Percentiles rank a stretch among this genome's conserved stretches.
phyloP scores from a whole-genome alignment of 148 eudicot genomes.

The Vaccinium corymbosum region DNA sequence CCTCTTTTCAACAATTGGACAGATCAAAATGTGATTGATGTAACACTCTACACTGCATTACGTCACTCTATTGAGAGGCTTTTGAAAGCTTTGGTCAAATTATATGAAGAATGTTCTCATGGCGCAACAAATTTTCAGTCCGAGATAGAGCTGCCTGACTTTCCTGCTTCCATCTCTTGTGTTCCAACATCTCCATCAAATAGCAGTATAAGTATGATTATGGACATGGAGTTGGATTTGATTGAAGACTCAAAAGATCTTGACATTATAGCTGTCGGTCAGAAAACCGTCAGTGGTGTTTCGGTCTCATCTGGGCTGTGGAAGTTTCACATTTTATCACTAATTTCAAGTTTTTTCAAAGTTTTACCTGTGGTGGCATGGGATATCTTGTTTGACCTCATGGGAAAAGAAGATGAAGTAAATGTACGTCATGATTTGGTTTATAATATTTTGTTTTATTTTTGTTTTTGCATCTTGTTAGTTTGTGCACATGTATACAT shows the following conservation, averaged over 20 bases:
- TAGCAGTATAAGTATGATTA: slow-evolving; percentile 38
- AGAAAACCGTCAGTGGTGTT: slow-evolving; percentile 33
- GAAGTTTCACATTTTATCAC: slow-evolving; percentile 55
- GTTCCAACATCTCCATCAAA: slow-evolving; percentile 33
- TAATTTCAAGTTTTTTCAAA: slow-evolving; percentile 59
- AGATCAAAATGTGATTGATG: slow-evolving; percentile 30
- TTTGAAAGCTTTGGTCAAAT: slow-evolving; percentile 43
- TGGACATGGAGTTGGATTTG: slow-evolving; percentile 84
- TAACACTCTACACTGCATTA: slow-evolving; percentile 32
- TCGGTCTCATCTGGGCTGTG: slow-evolving; percentile 36
- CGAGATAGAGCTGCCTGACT: slow-evolving; percentile 30
- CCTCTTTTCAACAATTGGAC: slow-evolving; percentile 43
- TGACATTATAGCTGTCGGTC: slow-evolving; percentile 26
- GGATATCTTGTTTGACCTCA: slow-evolving; percentile 67
- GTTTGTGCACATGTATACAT: background rate
- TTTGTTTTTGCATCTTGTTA: background rate
- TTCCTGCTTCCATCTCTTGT: slow-evolving; percentile 32
- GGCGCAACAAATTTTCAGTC: slow-evolving; percentile 31
- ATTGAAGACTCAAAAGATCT: slow-evolving; percentile 53
- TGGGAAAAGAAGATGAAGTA: slow-evolving; percentile 56
- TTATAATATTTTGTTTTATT: background rate
- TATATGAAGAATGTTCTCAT: slow-evolving; percentile 49
- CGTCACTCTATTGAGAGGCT: slow-evolving; percentile 58
- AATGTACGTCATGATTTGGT: slow-evolving; percentile 37
- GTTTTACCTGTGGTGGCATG: slow-evolving; percentile 71